Evolutionary conservation across 1,139 yeast genomes (phyloP), one percentile per base, ranked within the genome.

Genomic region (Candida neerlandica): DNA sequence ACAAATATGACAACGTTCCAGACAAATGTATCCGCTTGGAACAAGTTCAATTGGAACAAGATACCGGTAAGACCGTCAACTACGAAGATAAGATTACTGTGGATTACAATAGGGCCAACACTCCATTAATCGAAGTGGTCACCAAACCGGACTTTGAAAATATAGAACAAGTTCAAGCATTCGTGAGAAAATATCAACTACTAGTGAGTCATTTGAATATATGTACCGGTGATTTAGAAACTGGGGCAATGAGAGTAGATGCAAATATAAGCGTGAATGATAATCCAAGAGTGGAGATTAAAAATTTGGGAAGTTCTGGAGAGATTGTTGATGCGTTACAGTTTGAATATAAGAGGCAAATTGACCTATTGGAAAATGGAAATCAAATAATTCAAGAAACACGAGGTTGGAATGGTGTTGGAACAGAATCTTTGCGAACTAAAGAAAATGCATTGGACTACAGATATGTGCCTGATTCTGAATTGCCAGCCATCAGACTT

Each of bases 241-340:
- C 92, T 0, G 99, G 99, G 7, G 95, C 97, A 0, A 86, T 95
- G 77, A 78, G 99, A 60, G 96, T 92, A 3, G 99, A 94, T 63
- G 98, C 91, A 7, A 94, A 94, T 59, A 79, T 94, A 15, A 89
- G 96, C 42, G 84, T 94, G 2, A 81, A 82, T 51, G 83, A 81
- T 26, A 81, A 83, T 47, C 78, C 84, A 43, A 70, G 98, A 52
- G 91, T 92, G 23, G 99, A 94, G 60, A 80, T 94, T 59, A 95
- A 94, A 63, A 94, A 95, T 65, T 71, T 94, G 57, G 89, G 96
- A 14, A 89, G 92, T 43, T 85, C 92, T 0, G 78, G 91, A 15
- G 94, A 96, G 10, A 90, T 94, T 26, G 74, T 81, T 19, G 82
- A 81, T 51, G 97, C 99, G 0, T 80, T 92, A 37, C 77, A 78